Evolutionary conservation across 2,329 filamentous ascomycete species (phyloP).

Genomic region (Aspergillus sclerotialis): DNA sequence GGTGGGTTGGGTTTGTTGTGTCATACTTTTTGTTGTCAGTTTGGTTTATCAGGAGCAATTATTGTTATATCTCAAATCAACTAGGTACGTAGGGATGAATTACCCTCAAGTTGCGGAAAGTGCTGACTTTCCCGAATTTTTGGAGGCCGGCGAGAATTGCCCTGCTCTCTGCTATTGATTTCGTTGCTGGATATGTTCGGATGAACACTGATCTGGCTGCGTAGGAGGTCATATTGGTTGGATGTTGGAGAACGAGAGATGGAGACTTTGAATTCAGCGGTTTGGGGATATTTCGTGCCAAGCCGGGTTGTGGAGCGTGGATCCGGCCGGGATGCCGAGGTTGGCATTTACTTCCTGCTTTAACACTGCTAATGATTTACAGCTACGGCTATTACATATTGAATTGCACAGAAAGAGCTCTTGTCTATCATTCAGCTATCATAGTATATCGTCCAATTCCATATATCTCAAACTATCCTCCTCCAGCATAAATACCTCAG

Average conservation of each 20-base stretch:
- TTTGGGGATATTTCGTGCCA: no score
- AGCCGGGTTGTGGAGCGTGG: no score
- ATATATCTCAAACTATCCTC: no score
- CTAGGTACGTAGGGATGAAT: background rate
- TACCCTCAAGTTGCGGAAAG: conserved; percentile 32
- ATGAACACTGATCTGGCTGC: conserved; percentile 25
- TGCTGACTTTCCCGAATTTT: conserved; percentile 35
- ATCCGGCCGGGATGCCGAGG: no score
- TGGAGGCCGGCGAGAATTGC: conserved; percentile 30
- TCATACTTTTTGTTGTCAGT: conserved; percentile 23
- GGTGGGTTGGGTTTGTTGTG: conserved; percentile 16
- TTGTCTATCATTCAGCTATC: no score
- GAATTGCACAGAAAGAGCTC: no score
- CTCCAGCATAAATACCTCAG: no score
- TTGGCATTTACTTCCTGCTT: no score
- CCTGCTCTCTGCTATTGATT: conserved; percentile 26
- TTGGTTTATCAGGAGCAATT: background rate
- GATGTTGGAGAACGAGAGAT: conserved; percentile 1
- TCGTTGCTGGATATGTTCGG: conserved; percentile 18
- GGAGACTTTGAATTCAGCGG: no score
- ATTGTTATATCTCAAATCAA: background rate
- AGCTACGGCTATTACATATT: no score
- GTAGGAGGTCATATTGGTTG: conserved; percentile 9
- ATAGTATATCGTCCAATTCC: no score
- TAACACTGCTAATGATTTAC: no score